Conservation (phyloP, 2,329 filamentous ascomycete species). For the Fonsecaea erecta region DNA sequence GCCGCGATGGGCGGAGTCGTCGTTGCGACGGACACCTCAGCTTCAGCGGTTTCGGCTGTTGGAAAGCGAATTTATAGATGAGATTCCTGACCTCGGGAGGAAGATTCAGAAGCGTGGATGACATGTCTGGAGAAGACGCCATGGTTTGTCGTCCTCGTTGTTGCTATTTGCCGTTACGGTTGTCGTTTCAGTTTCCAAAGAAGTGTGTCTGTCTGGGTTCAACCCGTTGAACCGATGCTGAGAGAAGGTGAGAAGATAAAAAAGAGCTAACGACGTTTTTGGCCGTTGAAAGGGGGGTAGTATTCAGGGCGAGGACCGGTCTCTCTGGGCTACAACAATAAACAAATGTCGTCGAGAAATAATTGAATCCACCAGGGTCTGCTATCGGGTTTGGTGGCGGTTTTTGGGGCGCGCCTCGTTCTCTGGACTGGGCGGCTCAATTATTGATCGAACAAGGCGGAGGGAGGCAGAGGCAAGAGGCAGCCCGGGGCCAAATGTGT, state of each 20-base stretch:
- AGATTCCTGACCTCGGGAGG: slow-evolving; percentile 34
- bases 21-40: slow-evolving; percentile 30
- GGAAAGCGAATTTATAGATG: slow-evolving; percentile 33
- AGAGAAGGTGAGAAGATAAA: not conserved
- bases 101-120: slow-evolving; percentile 23
- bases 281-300: not conserved
- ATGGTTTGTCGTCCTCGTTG: not conserved
- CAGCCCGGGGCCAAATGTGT: slow-evolving; percentile 3
- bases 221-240: slow-evolving; percentile 13
- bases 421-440: not conserved
- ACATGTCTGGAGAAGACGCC: slow-evolving; percentile 11
- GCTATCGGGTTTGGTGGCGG: slow-evolving; percentile 1
- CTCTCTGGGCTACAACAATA: not conserved
- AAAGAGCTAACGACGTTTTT: not conserved
- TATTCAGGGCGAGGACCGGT: not conserved
- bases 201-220: not conserved
- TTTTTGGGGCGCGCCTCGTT: not conserved
- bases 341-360: slow-evolving; percentile 4
- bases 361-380: slow-evolving; percentile 3
- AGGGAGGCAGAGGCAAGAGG: not conserved
- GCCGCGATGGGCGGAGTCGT: slow-evolving; percentile 32
- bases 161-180: not conserved
- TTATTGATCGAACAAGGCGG: not conserved
- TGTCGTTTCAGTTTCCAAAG: slow-evolving; percentile 1
- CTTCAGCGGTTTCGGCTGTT: slow-evolving; percentile 18